Conservation (phyloP, 2,329 filamentous ascomycete genomes). For the Botrytis elliptica region DNA sequence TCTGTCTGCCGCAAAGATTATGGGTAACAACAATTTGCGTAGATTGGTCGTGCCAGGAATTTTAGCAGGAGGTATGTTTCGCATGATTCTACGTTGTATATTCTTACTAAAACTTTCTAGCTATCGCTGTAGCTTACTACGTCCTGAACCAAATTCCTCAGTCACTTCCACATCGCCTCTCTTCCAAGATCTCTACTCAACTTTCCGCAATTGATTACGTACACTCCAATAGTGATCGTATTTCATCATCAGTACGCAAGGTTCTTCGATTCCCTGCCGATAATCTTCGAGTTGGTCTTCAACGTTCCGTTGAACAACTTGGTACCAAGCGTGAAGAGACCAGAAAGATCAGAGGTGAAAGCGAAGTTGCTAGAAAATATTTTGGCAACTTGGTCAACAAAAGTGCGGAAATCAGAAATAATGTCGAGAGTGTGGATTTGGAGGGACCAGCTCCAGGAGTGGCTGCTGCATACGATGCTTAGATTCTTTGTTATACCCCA, state of each 20-base stretch:
- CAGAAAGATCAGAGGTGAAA: constrained; percentile 76
- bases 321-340: constrained; percentile 77
- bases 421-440: constrained; percentile 39
- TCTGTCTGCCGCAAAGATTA: constrained; percentile 73
- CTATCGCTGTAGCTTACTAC: constrained; percentile 73
- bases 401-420: constrained; percentile 51
- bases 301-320: constrained; percentile 82
- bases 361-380: constrained; percentile 84
- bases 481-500: constrained; percentile 22
- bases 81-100: constrained; percentile 14
- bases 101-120: constrained; percentile 48
- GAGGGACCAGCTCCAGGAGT: constrained; percentile 40
- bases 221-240: constrained; percentile 81
- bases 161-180: constrained; percentile 82
- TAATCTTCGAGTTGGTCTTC: constrained; percentile 78
- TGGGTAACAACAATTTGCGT: constrained; percentile 79
- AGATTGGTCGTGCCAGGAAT: constrained; percentile 79
- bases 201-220: constrained; percentile 86
- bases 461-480: constrained; percentile 37
- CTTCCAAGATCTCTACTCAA: constrained; percentile 78
- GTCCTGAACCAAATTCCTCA: constrained; percentile 83
- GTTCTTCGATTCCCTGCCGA: constrained; percentile 86
- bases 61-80: constrained; percentile 69
- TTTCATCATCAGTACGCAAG: constrained; percentile 81
- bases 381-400: constrained; percentile 80